These are phyloP conservation scores for Hypoxylon intermedium DNA, from an alignment of 495 filamentous ascomycete genomes.

Conservation along the genomic window DNA sequence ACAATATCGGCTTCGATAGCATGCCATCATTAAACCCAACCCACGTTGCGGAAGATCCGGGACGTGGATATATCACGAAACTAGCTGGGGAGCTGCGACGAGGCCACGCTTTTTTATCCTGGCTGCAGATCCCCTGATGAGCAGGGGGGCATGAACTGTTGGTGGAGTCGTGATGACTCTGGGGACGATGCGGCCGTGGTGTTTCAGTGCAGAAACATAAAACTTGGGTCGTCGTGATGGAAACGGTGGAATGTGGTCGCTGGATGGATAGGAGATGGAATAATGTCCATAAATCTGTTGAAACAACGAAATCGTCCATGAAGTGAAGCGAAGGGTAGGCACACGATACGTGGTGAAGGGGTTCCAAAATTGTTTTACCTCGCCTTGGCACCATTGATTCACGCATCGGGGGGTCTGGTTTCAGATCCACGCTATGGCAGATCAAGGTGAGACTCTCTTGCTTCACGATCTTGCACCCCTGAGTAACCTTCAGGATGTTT, in stretches of 20 bases:
- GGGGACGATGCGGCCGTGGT: constrained; percentile 14
- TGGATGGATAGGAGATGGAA: not conserved
- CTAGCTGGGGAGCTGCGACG: constrained; percentile 20
- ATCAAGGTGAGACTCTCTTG: constrained; percentile 28
- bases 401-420: constrained; percentile 19
- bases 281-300: constrained; percentile 6
- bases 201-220: constrained; percentile 35
- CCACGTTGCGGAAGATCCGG: constrained; percentile 2
- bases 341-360: constrained; percentile 11
- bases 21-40: not conserved
- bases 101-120: constrained; percentile 34
- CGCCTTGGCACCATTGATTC: constrained; percentile 21
- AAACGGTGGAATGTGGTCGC: not conserved
- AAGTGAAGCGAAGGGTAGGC: not conserved
- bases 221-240: constrained; percentile 10
- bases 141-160: constrained; percentile 5
- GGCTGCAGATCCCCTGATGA: constrained; percentile 27
- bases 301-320: constrained; percentile 11
- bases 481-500: constrained; percentile 7
- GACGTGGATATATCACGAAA: constrained; percentile 18
- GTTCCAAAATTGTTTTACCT: constrained; percentile 23
- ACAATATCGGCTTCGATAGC: not conserved
- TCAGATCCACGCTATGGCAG: constrained; percentile 27
- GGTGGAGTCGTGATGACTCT: constrained; percentile 19
- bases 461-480: constrained; percentile 30